phyloP scores from a whole-genome alignment of 176 grass and related monocot species.

The Aechmea fasciata region DNA sequence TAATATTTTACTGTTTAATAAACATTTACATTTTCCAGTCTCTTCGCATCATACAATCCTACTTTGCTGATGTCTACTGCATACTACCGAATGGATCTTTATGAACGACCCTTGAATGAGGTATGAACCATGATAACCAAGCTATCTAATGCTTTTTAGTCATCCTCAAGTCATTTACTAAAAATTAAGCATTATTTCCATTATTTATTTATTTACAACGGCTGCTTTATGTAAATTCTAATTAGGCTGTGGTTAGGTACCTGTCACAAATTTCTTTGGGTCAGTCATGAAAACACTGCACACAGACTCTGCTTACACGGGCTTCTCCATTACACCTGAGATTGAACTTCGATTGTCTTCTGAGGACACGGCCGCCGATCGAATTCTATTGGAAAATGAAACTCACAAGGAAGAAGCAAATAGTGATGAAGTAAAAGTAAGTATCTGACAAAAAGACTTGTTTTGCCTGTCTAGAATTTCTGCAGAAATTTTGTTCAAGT shows the following conservation, averaged over 20 bases:
- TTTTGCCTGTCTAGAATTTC: no score
- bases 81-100: constrained; percentile 91
- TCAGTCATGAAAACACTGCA: constrained; percentile 98
- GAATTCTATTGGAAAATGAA: constrained; percentile 34
- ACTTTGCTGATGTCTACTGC: constrained; percentile 79
- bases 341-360: constrained; percentile 12
- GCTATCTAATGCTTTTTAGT: neutral
- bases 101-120: constrained; percentile 53
- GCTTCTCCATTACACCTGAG: constrained; percentile 35
- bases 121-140: constrained; percentile 23
- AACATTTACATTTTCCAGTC: constrained; percentile 39
- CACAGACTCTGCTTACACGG: constrained; percentile 65
- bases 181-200: neutral
- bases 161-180: neutral
- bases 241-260: constrained; percentile 44
- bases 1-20: neutral
- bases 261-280: constrained; percentile 97
- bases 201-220: constrained; percentile 15
- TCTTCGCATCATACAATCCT: constrained; percentile 94
- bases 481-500: no score
- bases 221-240: neutral
- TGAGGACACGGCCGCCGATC: constrained; percentile 18
- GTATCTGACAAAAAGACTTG: neutral
- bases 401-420: constrained; percentile 26
- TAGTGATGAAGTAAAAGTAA: constrained; percentile 38